These are phyloP conservation scores for Porodaedalea pini DNA, from an alignment of 1,284 basidiomycete species.

Conservation along the genomic window DNA sequence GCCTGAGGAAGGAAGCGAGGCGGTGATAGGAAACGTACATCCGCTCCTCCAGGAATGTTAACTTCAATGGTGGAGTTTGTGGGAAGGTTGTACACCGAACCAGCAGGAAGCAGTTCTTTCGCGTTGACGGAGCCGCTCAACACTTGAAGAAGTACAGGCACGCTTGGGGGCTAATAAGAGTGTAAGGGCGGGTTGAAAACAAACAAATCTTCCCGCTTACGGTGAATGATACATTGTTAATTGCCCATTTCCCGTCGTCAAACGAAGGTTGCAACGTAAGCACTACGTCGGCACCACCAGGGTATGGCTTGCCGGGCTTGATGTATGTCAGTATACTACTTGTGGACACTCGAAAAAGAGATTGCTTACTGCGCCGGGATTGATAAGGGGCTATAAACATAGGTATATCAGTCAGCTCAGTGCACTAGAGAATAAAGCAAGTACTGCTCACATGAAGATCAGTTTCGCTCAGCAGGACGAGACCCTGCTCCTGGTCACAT, in stretches of 20 bases:
- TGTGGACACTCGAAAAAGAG: not conserved
- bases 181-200: not conserved
- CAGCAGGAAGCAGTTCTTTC: slow-evolving; percentile 24
- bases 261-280: slow-evolving; percentile 25
- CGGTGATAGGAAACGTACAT: slow-evolving; percentile 28
- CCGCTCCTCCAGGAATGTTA: slow-evolving; percentile 22
- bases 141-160: slow-evolving; percentile 31
- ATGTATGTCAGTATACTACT: not conserved
- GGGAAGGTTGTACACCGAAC: slow-evolving; percentile 26
- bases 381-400: slow-evolving; percentile 26
- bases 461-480: slow-evolving; percentile 30
- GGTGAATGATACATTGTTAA: slow-evolving; percentile 6
- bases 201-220: no score
- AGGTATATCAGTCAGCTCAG: not conserved
- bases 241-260: slow-evolving; percentile 9
- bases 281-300: slow-evolving; percentile 30
- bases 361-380: slow-evolving; percentile 28
- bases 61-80: slow-evolving; percentile 26
- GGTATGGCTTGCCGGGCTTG: slow-evolving; percentile 26
- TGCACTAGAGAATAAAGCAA: not conserved
- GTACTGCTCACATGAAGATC: slow-evolving; percentile 28
- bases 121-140: slow-evolving; percentile 26
- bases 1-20: slow-evolving; percentile 1
- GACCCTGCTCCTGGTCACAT: slow-evolving; percentile 7
- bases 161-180: slow-evolving; percentile 26